Conservation (phyloP, 2,329 filamentous ascomycete species). For the Fusarium denticulatum region DNA sequence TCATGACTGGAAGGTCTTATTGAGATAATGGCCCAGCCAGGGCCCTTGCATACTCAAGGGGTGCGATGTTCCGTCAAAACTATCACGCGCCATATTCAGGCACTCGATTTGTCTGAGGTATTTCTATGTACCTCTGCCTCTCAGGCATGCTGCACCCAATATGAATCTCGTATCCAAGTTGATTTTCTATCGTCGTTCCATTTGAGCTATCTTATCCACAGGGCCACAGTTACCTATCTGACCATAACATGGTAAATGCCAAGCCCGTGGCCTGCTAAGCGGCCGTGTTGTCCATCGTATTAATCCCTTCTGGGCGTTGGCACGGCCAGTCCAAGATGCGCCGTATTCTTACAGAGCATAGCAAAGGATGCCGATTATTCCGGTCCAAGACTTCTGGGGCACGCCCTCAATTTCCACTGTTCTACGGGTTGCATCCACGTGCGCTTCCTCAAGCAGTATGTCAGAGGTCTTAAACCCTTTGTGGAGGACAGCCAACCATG, state of each 20-base stretch:
- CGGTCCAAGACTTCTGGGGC: conserved; percentile 44
- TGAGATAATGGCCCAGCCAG: conserved; percentile 13
- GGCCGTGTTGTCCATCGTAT: conserved; percentile 25
- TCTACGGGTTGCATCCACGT: conserved; percentile 39
- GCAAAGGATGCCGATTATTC: conserved; percentile 41
- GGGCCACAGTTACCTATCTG: conserved; percentile 6
- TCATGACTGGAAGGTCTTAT: conserved; percentile 21
- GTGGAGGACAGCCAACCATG: conserved; percentile 32
- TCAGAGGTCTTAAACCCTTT: conserved; percentile 37
- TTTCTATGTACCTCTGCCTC: conserved; percentile 8
- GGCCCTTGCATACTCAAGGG: conserved; percentile 3
- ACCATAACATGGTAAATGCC: conserved; percentile 25
- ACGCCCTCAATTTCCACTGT: conserved; percentile 44
- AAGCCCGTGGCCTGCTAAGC: conserved; percentile 31
- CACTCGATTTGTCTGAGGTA: neutral
- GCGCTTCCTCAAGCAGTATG: conserved; percentile 28
- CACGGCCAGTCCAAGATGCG: conserved; percentile 25
- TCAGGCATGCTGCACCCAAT: conserved; percentile 12
- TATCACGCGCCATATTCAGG: conserved; percentile 8
- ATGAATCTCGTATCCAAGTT: conserved; percentile 30
- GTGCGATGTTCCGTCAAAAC: conserved; percentile 14
- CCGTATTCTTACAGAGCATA: conserved; percentile 28
- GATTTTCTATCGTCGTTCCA: conserved; percentile 2
- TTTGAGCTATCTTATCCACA: conserved; percentile 6
- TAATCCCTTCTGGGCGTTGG: conserved; percentile 36